These are phyloP conservation scores for Pleurotus salmoneostramineus DNA, from an alignment of 768 basidiomycete species.

Conservation along the genomic window DNA sequence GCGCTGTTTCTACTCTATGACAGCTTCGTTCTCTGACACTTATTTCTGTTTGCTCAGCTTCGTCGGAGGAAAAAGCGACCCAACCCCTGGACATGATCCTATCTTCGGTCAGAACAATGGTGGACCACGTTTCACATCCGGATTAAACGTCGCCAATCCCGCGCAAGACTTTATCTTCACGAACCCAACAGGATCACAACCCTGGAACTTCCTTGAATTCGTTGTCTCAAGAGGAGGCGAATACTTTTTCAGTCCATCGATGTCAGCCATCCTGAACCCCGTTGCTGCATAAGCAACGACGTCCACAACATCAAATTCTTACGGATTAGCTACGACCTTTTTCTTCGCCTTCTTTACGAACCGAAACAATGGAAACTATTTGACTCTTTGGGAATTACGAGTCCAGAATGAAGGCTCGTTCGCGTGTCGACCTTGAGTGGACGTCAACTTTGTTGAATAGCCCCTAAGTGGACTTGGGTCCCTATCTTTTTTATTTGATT, in stretches of 20 bases:
- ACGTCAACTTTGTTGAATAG: too few relatives aligned
- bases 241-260: conserved; percentile 4
- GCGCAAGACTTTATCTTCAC: neutral
- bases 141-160: neutral
- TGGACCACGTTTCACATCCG: neutral
- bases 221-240: neutral
- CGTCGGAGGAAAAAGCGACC: neutral
- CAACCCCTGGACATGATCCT: neutral
- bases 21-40: neutral
- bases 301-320: too few relatives aligned
- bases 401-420: too few relatives aligned
- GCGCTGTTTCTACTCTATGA: neutral
- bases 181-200: neutral
- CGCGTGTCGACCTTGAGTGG: too few relatives aligned
- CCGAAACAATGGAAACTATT: too few relatives aligned
- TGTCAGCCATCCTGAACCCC: conserved; percentile 2
- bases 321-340: too few relatives aligned
- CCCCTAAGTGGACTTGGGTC: too few relatives aligned
- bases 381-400: too few relatives aligned
- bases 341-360: too few relatives aligned
- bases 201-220: neutral
- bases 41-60: neutral
- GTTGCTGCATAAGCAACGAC: neutral
- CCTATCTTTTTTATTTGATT: too few relatives aligned
- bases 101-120: conserved; percentile 1